phyloP scores from a whole-genome alignment of 2,329 filamentous ascomycete genomes.

The Septoria linicola region DNA sequence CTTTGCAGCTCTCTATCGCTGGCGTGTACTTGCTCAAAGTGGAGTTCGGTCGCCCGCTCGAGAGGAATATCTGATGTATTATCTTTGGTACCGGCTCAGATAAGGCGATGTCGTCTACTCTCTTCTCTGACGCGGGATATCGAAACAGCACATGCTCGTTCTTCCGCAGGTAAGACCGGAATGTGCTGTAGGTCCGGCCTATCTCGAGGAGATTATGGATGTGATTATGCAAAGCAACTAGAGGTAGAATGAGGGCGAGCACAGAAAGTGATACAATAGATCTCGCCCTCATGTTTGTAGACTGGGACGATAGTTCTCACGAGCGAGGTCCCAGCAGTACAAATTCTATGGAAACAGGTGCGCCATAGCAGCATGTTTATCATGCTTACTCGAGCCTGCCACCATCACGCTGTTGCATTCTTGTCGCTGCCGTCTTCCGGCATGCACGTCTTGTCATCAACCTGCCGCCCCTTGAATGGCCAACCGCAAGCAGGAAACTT shows the following conservation, averaged over 20 bases:
- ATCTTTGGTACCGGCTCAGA: constrained; percentile 25
- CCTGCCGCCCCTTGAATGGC: no score
- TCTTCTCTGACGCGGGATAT: constrained; percentile 16
- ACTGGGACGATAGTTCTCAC: no score
- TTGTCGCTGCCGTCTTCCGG: no score
- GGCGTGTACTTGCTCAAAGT: constrained; percentile 25
- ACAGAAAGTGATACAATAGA: constrained; percentile 10
- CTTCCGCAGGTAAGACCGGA: constrained; percentile 20
- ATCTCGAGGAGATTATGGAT: constrained; percentile 28
- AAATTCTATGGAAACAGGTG: no score
- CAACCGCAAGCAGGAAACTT: no score
- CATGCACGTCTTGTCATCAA: no score
- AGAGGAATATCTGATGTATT: constrained; percentile 33
- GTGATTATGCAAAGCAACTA: constrained; percentile 22
- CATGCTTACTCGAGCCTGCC: no score
- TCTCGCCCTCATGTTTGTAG: constrained; percentile 16
- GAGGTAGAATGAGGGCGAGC: constrained; percentile 1
- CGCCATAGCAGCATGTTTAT: no score
- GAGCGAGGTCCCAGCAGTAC: no score
- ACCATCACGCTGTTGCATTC: no score
- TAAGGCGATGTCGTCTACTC: constrained; percentile 7
- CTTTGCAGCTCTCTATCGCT: constrained; percentile 27
- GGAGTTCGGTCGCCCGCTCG: constrained; percentile 22
- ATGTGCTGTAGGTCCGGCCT: constrained; percentile 28
- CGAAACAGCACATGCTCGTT: constrained; percentile 26